Conservation (phyloP, 2,329 filamentous ascomycete species). For the Ophiostoma ulmi region DNA sequence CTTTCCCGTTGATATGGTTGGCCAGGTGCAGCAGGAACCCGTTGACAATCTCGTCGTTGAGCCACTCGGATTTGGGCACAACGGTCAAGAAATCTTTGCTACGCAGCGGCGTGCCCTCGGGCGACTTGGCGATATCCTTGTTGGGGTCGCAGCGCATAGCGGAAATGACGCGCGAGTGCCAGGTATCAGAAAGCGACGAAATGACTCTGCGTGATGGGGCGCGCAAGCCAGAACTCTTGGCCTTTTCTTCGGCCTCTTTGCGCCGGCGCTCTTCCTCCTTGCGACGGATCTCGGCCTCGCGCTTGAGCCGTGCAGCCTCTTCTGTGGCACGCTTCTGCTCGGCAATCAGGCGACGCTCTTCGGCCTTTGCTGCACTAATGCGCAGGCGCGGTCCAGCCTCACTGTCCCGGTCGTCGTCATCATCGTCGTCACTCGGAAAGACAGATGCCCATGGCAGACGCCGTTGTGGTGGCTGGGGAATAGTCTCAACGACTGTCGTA, state of each 20-base stretch:
- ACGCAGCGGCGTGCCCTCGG: slow-evolving; percentile 47
- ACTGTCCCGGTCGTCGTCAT: background rate
- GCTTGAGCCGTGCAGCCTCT: slow-evolving; percentile 28
- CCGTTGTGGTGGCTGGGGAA: background rate
- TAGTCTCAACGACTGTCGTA: background rate
- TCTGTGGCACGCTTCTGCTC: slow-evolving; percentile 25
- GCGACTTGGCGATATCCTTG: slow-evolving; percentile 42
- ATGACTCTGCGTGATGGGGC: slow-evolving; percentile 31
- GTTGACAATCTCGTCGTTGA: slow-evolving; percentile 74
- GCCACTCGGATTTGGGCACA: slow-evolving; percentile 54
- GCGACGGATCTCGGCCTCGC: slow-evolving; percentile 27
- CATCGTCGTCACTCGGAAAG: slow-evolving; percentile 20
- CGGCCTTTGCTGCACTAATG: slow-evolving; percentile 30
- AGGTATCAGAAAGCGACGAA: slow-evolving; percentile 35
- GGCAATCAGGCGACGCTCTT: slow-evolving; percentile 28
- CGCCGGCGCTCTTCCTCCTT: slow-evolving; percentile 29
- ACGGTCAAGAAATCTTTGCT: slow-evolving; percentile 61
- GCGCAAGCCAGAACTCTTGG: slow-evolving; percentile 30
- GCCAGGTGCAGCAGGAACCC: slow-evolving; percentile 59
- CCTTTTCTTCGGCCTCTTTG: slow-evolving; percentile 28
- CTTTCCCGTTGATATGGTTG: slow-evolving; percentile 51
- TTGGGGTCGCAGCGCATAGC: slow-evolving; percentile 36
- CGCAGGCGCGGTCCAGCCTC: slow-evolving; percentile 22
- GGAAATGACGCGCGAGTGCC: slow-evolving; percentile 36
- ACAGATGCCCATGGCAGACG: slow-evolving; percentile 20